These are phyloP conservation scores for Cercospora zeae-maydis DNA, from an alignment of 2,329 filamentous ascomycete species.

Conservation along the genomic window DNA sequence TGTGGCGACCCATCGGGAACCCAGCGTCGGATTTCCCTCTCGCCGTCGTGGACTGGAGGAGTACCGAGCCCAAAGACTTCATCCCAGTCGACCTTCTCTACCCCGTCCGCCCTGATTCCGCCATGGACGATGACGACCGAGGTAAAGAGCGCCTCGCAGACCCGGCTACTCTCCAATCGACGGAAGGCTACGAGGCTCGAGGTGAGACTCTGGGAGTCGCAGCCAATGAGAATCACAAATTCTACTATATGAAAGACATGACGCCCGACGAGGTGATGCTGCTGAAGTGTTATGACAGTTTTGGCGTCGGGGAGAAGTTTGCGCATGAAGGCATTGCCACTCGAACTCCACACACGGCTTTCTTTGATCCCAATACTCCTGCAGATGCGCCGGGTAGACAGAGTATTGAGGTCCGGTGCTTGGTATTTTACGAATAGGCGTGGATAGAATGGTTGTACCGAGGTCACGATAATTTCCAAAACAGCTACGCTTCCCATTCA, in stretches of 20 bases:
- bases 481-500: not conserved
- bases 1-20: constrained; percentile 64
- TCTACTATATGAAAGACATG: constrained; percentile 68
- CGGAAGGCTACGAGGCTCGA: constrained; percentile 58
- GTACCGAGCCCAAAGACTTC: constrained; percentile 56
- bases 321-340: constrained; percentile 41
- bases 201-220: constrained; percentile 62
- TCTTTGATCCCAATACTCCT: constrained; percentile 69
- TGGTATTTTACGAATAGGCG: constrained; percentile 59
- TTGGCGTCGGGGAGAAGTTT: constrained; percentile 41
- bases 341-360: constrained; percentile 68
- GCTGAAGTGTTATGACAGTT: constrained; percentile 50
- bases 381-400: constrained; percentile 68
- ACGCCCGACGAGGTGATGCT: constrained; percentile 54
- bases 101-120: constrained; percentile 44
- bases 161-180: constrained; percentile 45
- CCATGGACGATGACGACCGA: constrained; percentile 50
- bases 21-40: constrained; percentile 66
- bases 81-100: constrained; percentile 62
- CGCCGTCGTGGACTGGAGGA: constrained; percentile 63
- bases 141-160: constrained; percentile 58
- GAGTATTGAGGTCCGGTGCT: constrained; percentile 81
- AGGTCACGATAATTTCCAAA: no score
- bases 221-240: constrained; percentile 56
- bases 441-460: not conserved